Evolutionary conservation across 768 basidiomycete species (phyloP).

Genomic region (Psilocybe cubensis): DNA sequence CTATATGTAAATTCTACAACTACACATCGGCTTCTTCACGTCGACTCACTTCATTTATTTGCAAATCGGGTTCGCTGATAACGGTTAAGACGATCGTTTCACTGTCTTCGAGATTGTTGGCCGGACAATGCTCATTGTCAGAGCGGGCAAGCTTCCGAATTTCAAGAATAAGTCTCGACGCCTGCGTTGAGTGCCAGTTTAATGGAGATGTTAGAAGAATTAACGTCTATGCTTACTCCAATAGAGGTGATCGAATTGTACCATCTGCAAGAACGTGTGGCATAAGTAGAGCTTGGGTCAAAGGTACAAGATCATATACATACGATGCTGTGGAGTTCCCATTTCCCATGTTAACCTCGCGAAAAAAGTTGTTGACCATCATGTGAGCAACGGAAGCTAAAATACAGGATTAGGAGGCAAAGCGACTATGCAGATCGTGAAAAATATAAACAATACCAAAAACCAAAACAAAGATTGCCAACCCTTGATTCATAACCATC

Average conservation of each 20-base stretch:
- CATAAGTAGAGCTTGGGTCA: background rate
- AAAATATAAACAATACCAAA: background rate
- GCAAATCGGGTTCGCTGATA: too few relatives aligned
- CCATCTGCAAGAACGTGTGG: background rate
- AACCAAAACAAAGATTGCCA: background rate
- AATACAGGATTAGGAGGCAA: background rate
- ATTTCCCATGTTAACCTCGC: background rate
- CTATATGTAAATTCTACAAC: too few relatives aligned
- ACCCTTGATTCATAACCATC: background rate
- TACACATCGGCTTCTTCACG: too few relatives aligned
- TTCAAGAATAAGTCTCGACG: background rate
- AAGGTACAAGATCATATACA: background rate
- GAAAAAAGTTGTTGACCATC: background rate
- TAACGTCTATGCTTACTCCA: background rate
- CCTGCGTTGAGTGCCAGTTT: background rate
- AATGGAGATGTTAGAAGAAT: background rate
- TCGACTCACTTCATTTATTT: too few relatives aligned
- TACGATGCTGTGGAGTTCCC: background rate
- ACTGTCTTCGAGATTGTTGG: background rate
- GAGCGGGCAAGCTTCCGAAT: background rate
- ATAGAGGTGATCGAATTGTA: conserved; percentile 1
- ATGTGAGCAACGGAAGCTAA: background rate
- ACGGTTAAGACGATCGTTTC: background rate
- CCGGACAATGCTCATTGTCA: background rate
- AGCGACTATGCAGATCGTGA: background rate